Base-by-base conservation (phyloP, 2,329 filamentous ascomycete genomes). In the Xylariaceae sp. region DNA sequence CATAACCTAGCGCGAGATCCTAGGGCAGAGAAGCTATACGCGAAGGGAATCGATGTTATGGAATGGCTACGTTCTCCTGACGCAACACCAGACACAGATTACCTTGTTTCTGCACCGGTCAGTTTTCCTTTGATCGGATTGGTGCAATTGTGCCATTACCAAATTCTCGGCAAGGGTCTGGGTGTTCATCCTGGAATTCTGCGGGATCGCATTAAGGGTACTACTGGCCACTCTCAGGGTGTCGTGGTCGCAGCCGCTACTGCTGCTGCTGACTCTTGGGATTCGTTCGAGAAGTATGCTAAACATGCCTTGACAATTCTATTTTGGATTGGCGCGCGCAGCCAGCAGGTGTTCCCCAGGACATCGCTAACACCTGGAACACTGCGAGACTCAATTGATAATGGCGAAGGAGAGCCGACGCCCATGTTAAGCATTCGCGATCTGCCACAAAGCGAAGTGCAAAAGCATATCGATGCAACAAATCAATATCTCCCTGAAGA, bases 381-480 rank as follows among this genome's bases (percentile, higher is more conserved):
- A 68, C 82, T 99, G 48, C 91, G 93, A 70, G 94, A 99, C 74
- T 97, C 94, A 1, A 82, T 91, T 62, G 93, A 97, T 70, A 87
- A 94, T 71, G 93, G 94, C 46, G 94, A 99, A 76, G 95, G 95
- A n/a, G 83, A 82, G 5, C 94, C 95, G 1, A 97, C 94, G 1
- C 95, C 94, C 35, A 99, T 99, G 94, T 78, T 99, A 62, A 97
- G 94, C 67, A 96, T 99, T 62, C 91, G 94, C 43, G 94, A 99
- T 69, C 84, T 99, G 23, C 88, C 93, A 0, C 85, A 89, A 67
- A 83, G 87, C 36, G 89, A 95, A 63, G 91, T 99, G 10, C 92
- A 99, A 75, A 92, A 93, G 73, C 93, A 97, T 75, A 96, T 99
- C 64, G 89, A 97, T 75, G 89, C 89, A 11, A 99, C 94, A 61